Conservation (phyloP, 768 basidiomycete genomes). For the Boletales sp. region DNA sequence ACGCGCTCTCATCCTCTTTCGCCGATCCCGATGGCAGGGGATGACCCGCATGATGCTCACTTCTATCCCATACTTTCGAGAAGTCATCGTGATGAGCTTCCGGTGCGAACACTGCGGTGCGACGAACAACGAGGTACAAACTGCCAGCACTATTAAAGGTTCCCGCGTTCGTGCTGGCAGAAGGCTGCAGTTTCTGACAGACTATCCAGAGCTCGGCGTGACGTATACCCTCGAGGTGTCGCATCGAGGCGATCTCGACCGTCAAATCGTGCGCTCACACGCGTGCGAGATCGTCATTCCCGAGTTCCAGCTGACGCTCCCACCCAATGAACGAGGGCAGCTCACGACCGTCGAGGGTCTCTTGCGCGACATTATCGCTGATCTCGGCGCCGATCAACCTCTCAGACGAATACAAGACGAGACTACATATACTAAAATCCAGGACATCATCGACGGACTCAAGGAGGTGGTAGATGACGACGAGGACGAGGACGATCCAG, state of each 20-base stretch:
- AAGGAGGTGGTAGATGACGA: slow-evolving; percentile 60
- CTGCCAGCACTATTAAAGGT: slow-evolving; percentile 85
- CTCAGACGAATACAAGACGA: slow-evolving; percentile 78
- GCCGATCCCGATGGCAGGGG: slow-evolving; percentile 55
- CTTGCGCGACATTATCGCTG: slow-evolving; percentile 74
- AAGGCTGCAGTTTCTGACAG: neutral
- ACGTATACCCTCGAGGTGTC: slow-evolving; percentile 79
- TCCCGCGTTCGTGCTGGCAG: neutral
- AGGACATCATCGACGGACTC: slow-evolving; percentile 66
- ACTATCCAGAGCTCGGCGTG: slow-evolving; percentile 67
- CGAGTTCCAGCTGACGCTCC: slow-evolving; percentile 89
- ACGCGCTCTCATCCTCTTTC: neutral
- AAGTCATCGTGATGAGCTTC: slow-evolving; percentile 96
- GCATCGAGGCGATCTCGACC: slow-evolving; percentile 73
- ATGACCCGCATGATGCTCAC: slow-evolving; percentile 85
- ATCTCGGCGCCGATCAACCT: slow-evolving; percentile 80
- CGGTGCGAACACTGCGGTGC: slow-evolving; percentile 90
- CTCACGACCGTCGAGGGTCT: slow-evolving; percentile 97
- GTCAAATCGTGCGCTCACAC: slow-evolving; percentile 89
- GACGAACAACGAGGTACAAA: slow-evolving; percentile 91
- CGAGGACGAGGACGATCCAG: slow-evolving; percentile 35
- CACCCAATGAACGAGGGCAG: slow-evolving; percentile 75
- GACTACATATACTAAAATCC: slow-evolving; percentile 66
- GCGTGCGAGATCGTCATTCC: slow-evolving; percentile 80
- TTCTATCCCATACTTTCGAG: slow-evolving; percentile 90